These are phyloP conservation scores for Globisporangium paroecandrum DNA, from an alignment of 352 stramenopile species.

Conservation along the genomic window DNA sequence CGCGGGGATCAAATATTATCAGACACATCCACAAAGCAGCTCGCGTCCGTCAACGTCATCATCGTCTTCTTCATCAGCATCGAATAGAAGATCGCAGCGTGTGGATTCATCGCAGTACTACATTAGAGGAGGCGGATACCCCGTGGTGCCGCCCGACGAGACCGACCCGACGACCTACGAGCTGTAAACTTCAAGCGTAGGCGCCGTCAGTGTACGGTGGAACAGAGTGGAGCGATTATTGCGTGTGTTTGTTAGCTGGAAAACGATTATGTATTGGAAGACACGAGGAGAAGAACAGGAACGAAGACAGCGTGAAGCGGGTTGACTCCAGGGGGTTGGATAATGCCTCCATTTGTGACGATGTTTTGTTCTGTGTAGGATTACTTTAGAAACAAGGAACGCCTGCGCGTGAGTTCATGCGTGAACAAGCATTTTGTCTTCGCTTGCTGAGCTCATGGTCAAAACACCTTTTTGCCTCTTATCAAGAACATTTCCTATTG, in stretches of 20 bases:
- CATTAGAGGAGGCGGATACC: not conserved
- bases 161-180: conserved; percentile 14
- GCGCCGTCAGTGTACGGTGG: not conserved
- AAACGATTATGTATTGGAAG: not conserved
- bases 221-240: not conserved
- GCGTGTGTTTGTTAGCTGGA: not conserved
- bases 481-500: too few relatives aligned
- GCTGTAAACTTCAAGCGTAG: not conserved
- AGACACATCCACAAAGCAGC: conserved; percentile 6
- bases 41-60: not conserved
- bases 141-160: not conserved
- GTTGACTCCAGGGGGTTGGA: not conserved
- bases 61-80: not conserved
- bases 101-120: conserved; percentile 12
- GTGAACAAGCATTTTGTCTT: too few relatives aligned
- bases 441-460: too few relatives aligned
- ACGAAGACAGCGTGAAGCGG: not conserved
- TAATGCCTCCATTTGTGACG: too few relatives aligned
- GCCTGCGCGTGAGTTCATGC: too few relatives aligned
- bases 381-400: too few relatives aligned
- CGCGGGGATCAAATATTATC: conserved; percentile 12
- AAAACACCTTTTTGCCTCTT: too few relatives aligned
- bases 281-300: not conserved
- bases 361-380: too few relatives aligned
- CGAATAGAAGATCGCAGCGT: not conserved